These are phyloP conservation scores for Tulasnella sp. DNA, from an alignment of 768 basidiomycete genomes.

Conservation along the genomic window DNA sequence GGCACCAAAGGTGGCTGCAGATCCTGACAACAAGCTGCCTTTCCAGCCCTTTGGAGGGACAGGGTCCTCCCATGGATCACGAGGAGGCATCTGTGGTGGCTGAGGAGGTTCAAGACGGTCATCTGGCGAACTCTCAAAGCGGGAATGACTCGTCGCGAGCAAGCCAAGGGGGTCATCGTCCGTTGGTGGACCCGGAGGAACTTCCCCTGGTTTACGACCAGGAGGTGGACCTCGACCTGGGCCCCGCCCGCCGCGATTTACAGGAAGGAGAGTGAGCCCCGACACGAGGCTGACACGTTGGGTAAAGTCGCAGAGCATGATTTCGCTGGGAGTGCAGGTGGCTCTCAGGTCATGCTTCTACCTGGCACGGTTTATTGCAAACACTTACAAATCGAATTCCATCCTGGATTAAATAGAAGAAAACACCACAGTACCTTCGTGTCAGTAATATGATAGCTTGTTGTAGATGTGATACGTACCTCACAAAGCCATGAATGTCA, in stretches of 20 bases:
- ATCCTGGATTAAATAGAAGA: constrained; percentile 12
- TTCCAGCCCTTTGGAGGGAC: constrained; percentile 19
- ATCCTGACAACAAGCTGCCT: not conserved
- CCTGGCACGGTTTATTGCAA: not conserved
- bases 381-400: constrained; percentile 18
- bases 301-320: constrained; percentile 15
- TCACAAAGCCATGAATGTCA: constrained; percentile 14
- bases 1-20: not conserved
- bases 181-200: not conserved
- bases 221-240: not conserved
- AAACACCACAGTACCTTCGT: not conserved
- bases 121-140: not conserved
- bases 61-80: not conserved
- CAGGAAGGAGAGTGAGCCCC: not conserved
- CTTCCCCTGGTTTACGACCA: not conserved
- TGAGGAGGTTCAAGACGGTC: not conserved
- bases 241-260: not conserved
- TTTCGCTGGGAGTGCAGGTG: not conserved
- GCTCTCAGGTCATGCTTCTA: not conserved
- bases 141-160: not conserved
- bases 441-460: not conserved
- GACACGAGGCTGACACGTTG: not conserved
- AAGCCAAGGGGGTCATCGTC: not conserved
- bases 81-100: not conserved
- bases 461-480: not conserved